Evolutionary conservation across 1,139 yeast genomes (phyloP).

Genomic region (Nakaseomyces sp.): DNA sequence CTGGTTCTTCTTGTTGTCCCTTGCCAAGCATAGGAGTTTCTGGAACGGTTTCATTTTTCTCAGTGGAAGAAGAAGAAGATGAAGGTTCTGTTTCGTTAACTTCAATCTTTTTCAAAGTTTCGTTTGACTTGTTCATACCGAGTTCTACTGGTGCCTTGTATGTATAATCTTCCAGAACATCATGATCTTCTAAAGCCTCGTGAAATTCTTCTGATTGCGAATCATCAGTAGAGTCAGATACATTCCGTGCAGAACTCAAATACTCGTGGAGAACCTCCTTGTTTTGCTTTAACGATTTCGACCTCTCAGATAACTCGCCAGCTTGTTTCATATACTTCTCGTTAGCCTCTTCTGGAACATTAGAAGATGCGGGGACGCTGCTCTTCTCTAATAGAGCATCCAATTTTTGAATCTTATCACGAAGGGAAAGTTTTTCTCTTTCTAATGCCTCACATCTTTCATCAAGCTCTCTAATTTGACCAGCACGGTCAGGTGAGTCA

Average conservation of each 20-base stretch:
- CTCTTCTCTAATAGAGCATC: neutral
- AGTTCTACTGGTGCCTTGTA: too few relatives aligned
- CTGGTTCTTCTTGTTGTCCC: too few relatives aligned
- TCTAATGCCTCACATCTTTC: slow-evolving; percentile 4
- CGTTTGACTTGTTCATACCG: neutral
- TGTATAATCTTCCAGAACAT: neutral
- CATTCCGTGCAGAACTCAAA: neutral
- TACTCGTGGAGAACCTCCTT: neutral
- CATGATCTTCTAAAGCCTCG: neutral
- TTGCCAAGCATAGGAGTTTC: neutral
- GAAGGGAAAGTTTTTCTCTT: neutral
- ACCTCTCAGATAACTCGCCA: neutral
- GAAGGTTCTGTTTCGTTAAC: too few relatives aligned
- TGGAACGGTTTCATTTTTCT: too few relatives aligned
- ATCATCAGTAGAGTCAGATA: neutral
- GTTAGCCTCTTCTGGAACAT: neutral
- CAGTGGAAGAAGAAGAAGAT: too few relatives aligned
- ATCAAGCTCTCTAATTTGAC: neutral
- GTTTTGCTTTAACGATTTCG: neutral
- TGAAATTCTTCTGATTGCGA: neutral
- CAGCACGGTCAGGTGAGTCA: slow-evolving; percentile 2
- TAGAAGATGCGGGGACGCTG: neutral
- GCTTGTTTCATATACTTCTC: neutral
- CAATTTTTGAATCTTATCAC: slow-evolving; percentile 1
- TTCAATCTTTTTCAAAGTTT: neutral